Evolutionary conservation across 768 basidiomycete genomes (phyloP).

Genomic region (Podaxis sp.): DNA sequence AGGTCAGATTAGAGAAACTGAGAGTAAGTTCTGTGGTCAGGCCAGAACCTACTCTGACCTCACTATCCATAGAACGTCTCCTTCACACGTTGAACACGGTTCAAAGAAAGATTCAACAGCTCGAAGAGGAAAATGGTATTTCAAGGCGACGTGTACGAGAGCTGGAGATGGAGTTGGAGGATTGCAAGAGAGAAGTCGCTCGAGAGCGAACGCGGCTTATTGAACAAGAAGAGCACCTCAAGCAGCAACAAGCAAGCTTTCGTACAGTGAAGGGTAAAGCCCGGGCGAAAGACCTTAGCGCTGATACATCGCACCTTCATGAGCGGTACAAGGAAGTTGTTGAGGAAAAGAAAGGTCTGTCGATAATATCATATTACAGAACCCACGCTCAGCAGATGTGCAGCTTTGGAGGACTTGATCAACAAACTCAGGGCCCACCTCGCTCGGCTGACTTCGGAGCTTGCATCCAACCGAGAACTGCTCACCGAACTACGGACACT

Average conservation of each 20-base stretch:
- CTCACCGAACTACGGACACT: slow-evolving; percentile 64
- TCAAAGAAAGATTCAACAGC: slow-evolving; percentile 65
- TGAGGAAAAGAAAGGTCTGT: slow-evolving; percentile 84
- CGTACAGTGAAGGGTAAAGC: slow-evolving; percentile 39
- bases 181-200: slow-evolving; percentile 75
- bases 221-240: slow-evolving; percentile 51
- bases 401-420: slow-evolving; percentile 83
- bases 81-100: slow-evolving; percentile 60
- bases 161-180: slow-evolving; percentile 83
- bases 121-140: slow-evolving; percentile 81
- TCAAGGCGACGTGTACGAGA: slow-evolving; percentile 84
- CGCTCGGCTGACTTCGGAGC: slow-evolving; percentile 72
- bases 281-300: slow-evolving; percentile 26
- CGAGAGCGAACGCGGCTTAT: slow-evolving; percentile 65
- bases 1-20: slow-evolving; percentile 53
- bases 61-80: slow-evolving; percentile 49
- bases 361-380: background rate
- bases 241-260: slow-evolving; percentile 33
- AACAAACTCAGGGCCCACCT: slow-evolving; percentile 72
- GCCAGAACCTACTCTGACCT: background rate
- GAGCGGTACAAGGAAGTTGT: slow-evolving; percentile 74
- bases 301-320: slow-evolving; percentile 39
- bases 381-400: slow-evolving; percentile 5
- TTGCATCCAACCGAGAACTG: slow-evolving; percentile 73
- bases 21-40: slow-evolving; percentile 45